Conservation (phyloP, 2,329 filamentous ascomycete species). For the Neoarthrinium moseri region DNA sequence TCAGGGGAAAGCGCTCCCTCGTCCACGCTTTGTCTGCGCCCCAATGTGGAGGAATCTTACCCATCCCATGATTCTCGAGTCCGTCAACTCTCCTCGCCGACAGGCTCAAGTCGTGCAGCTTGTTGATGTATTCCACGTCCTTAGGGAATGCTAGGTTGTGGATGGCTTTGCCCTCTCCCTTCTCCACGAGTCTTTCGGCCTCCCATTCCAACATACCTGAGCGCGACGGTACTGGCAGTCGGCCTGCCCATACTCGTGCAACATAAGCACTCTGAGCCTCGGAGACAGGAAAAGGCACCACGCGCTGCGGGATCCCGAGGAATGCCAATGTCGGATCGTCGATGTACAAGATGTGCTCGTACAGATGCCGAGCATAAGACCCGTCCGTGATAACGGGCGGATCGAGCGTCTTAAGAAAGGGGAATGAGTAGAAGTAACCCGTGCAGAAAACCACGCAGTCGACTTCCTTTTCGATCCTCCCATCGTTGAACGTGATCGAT, state of each 20-base stretch:
- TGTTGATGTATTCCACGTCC: conserved; percentile 61
- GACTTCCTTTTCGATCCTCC: conserved; percentile 50
- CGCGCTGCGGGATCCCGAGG: conserved; percentile 62
- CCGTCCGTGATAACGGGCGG: conserved; percentile 59
- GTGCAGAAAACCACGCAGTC: conserved; percentile 69
- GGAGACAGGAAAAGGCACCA: conserved; percentile 70
- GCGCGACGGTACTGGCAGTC: conserved; percentile 53
- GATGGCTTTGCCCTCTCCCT: conserved; percentile 22
- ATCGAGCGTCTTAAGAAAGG: conserved; percentile 42
- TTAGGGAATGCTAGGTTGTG: conserved; percentile 46
- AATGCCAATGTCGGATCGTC: conserved; percentile 66
- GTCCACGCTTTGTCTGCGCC: conserved; percentile 36
- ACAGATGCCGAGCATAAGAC: conserved; percentile 57
- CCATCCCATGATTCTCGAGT: conserved; percentile 34
- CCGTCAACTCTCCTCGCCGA: conserved; percentile 28
- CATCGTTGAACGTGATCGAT: conserved; percentile 60
- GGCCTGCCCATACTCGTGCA: conserved; percentile 63
- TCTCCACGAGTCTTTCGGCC: conserved; percentile 39
- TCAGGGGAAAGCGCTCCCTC: conserved; percentile 36
- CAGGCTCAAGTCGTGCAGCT: conserved; percentile 47
- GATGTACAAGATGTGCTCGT: conserved; percentile 68
- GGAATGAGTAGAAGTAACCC: conserved; percentile 68
- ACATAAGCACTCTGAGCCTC: conserved; percentile 69
- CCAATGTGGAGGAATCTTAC: conserved; percentile 39
- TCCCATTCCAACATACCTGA: conserved; percentile 65